Evolutionary conservation across 2,329 filamentous ascomycete genomes (phyloP).

Genomic region (Sarocladiaceae sp.): DNA sequence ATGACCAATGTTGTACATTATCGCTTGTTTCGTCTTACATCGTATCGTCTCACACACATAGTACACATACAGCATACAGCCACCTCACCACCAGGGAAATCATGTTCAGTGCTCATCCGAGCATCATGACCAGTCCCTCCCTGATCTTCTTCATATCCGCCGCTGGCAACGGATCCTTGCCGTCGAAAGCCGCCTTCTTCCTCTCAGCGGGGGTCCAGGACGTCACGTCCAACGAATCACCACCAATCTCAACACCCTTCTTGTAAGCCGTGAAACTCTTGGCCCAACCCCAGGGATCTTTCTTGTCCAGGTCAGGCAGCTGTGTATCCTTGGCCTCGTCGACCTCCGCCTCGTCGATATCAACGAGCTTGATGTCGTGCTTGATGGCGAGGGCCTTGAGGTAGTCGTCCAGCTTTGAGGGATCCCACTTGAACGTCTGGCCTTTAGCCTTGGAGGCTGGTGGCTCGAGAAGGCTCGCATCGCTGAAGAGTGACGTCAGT

Average conservation of each 20-base stretch:
- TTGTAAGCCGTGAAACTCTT: not conserved
- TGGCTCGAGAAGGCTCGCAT: constrained; percentile 14
- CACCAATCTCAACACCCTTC: not conserved
- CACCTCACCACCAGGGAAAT: too few species aligned
- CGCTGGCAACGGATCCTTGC: not conserved
- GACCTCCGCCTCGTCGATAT: not conserved
- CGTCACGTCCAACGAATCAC: constrained; percentile 7
- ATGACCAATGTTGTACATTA: too few species aligned
- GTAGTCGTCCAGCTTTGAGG: constrained; percentile 21
- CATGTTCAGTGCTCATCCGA: too few species aligned
- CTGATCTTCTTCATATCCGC: not conserved
- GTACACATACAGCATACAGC: too few species aligned
- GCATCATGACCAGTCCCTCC: constrained; percentile 6
- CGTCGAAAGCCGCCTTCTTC: constrained; percentile 1
- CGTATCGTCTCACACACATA: too few species aligned
- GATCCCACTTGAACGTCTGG: constrained; percentile 15
- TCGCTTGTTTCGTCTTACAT: not conserved
- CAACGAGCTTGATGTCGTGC: constrained; percentile 23
- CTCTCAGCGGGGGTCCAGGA: not conserved
- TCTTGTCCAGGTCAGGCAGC: not conserved
- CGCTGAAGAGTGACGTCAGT: constrained; percentile 13
- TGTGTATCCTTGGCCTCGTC: constrained; percentile 8
- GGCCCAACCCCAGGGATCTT: constrained; percentile 6
- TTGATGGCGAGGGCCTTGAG: constrained; percentile 28
- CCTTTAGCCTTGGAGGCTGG: constrained; percentile 15